Evolutionary conservation across 192 early-diverging fungal genomes (phyloP).

Genomic region (Oehlia diaphana): DNA sequence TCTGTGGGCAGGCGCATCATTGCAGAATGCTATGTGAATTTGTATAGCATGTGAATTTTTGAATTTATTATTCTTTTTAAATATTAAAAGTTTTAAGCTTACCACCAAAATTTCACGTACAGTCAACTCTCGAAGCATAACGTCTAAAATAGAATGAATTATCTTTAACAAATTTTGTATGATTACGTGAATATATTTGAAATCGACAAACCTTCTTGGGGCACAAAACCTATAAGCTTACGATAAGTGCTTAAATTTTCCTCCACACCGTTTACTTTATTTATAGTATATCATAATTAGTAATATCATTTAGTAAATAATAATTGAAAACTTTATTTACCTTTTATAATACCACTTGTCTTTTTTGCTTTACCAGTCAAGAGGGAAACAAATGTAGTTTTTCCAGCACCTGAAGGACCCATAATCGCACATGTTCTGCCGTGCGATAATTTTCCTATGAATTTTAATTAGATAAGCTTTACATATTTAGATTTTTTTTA

Average conservation of each 20-base stretch:
- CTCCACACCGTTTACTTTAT: conserved; percentile 52
- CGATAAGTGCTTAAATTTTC: conserved; percentile 60
- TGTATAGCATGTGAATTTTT: background rate
- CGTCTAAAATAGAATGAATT: conserved; percentile 34
- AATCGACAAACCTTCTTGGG: conserved; percentile 51
- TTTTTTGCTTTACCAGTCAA: conserved; percentile 63
- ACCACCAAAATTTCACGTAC: conserved; percentile 60
- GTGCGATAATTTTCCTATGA: conserved; percentile 32
- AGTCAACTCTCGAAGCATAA: conserved; percentile 62
- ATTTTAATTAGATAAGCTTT: too few relatives aligned
- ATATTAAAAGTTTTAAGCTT: background rate
- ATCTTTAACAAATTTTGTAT: background rate
- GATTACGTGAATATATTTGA: background rate
- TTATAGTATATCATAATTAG: background rate
- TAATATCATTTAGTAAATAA: background rate
- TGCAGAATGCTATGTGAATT: conserved; percentile 53
- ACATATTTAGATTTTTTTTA: too few relatives aligned
- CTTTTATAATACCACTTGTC: conserved; percentile 49
- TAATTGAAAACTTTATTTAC: background rate
- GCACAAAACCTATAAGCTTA: conserved; percentile 73
- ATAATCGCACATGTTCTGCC: conserved; percentile 62
- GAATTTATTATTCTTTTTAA: background rate
- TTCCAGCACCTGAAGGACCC: conserved; percentile 59
- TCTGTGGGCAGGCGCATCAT: conserved; percentile 60
- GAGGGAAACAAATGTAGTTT: conserved; percentile 63